Percentiles rank a stretch among this genome's conserved stretches.
These are phyloP conservation scores for Orbilia oligospora DNA, from an alignment of 2,329 filamentous ascomycete species.

Conservation along the genomic window DNA sequence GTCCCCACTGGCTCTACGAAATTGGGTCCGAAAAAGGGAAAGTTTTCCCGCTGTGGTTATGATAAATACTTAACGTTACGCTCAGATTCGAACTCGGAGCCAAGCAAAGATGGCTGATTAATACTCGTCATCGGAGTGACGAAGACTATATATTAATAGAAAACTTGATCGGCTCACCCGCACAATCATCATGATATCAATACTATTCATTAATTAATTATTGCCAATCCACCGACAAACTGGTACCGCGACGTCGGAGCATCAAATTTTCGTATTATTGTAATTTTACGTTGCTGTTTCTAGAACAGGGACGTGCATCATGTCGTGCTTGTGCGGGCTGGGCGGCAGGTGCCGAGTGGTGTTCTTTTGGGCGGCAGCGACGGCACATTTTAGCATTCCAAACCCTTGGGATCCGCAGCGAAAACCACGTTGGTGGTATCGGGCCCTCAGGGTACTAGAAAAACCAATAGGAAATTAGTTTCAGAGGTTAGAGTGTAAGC, in stretches of 20 bases:
- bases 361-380: neutral
- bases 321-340: neutral
- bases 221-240: neutral
- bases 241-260: no score
- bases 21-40: no score
- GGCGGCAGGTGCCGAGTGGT: neutral
- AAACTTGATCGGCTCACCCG: neutral
- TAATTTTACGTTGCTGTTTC: neutral
- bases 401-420: constrained; percentile 7
- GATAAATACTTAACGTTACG: constrained; percentile 21
- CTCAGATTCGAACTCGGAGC: neutral
- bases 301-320: neutral
- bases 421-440: constrained; percentile 31
- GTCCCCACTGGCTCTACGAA: no score
- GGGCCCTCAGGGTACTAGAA: neutral
- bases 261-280: neutral
- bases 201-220: constrained; percentile 12
- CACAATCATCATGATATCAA: constrained; percentile 5
- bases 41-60: constrained; percentile 12
- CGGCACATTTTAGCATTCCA: neutral
- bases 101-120: constrained; percentile 1
- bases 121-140: constrained; percentile 29
- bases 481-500: neutral
- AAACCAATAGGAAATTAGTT: neutral
- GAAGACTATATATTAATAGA: constrained; percentile 21